Percentiles rank a stretch among this genome's conserved stretches.
phyloP scores from a whole-genome alignment of 768 basidiomycete species.

The Tephrocybe sp. region DNA sequence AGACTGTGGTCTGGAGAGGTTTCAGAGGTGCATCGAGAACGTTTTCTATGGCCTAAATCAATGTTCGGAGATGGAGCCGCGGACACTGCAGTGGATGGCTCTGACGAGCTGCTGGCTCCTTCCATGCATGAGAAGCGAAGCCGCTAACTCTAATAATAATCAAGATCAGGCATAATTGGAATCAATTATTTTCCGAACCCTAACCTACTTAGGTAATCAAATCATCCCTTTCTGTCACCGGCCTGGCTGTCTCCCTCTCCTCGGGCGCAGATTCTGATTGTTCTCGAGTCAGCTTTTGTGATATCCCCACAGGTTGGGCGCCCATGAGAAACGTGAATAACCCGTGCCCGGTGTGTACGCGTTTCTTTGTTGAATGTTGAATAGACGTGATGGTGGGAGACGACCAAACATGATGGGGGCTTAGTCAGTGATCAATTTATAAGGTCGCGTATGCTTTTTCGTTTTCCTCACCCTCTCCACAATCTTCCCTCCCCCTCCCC shows the following conservation, averaged over 20 bases:
- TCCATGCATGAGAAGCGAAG: slow-evolving; percentile 4
- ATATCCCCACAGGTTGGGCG: not conserved
- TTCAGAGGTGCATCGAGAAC: slow-evolving; percentile 6
- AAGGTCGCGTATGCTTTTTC: slow-evolving; percentile 29
- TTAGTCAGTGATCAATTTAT: slow-evolving; percentile 32
- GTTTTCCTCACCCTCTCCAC: slow-evolving; percentile 20
- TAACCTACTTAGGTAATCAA: slow-evolving; percentile 10
- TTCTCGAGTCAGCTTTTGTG: slow-evolving; percentile 2
- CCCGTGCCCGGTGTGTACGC: not conserved
- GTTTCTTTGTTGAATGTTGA: slow-evolving; percentile 13
- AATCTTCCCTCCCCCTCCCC: slow-evolving; percentile 18
- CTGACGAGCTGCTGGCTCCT: not conserved
- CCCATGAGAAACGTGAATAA: not conserved
- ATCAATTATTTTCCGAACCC: slow-evolving; percentile 9
- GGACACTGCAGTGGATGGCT: slow-evolving; percentile 7
- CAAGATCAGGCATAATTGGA: not conserved
- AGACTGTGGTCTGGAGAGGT: not conserved
- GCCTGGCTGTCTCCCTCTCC: not conserved
- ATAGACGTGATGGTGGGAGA: slow-evolving; percentile 10
- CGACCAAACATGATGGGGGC: slow-evolving; percentile 14
- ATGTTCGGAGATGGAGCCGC: slow-evolving; percentile 1
- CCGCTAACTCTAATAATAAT: slow-evolving; percentile 2
- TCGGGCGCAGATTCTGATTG: not conserved
- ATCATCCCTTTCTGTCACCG: not conserved
- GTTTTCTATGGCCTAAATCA: slow-evolving; percentile 4